Percentiles rank a stretch among this genome's conserved stretches.
Conservation (phyloP, 495 filamentous ascomycete species). For the Tuber umbilicatum region DNA sequence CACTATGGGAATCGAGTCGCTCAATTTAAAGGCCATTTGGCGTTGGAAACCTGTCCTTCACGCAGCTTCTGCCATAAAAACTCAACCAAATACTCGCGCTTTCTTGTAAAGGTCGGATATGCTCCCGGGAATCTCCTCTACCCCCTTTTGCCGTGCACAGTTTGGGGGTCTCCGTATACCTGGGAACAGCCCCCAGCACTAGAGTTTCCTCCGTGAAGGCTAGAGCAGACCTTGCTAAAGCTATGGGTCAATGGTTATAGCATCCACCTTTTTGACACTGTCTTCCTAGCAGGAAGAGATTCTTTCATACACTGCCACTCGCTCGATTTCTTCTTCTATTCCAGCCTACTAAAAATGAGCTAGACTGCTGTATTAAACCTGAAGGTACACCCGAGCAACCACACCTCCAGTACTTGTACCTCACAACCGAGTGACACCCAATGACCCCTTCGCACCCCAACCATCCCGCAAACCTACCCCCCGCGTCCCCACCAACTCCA, state of each 20-base stretch:
- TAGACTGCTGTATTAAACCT: not conserved
- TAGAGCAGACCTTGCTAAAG: too few relatives aligned
- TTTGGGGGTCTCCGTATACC: too few relatives aligned
- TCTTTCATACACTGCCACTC: too few relatives aligned
- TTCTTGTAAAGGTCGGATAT: not conserved
- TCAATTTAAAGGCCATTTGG: not conserved
- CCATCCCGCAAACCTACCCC: not conserved
- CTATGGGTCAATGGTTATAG: too few relatives aligned
- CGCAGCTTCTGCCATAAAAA: not conserved
- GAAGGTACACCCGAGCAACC: not conserved
- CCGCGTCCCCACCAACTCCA: not conserved
- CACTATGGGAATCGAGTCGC: too few relatives aligned
- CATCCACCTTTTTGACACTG: too few relatives aligned
- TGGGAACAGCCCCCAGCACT: too few relatives aligned
- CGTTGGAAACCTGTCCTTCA: not conserved
- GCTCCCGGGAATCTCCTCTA: rapidly evolving
- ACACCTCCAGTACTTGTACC: not conserved
- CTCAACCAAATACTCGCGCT: not conserved
- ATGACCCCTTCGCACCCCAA: not conserved
- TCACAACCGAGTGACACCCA: not conserved
- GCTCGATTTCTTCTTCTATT: too few relatives aligned
- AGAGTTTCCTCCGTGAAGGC: too few relatives aligned
- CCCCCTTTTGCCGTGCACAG: too few relatives aligned
- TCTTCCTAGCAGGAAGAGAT: too few relatives aligned
- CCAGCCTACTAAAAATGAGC: too few relatives aligned